phyloP scores from a whole-genome alignment of 345 rosid species.

The Trapa bicornis region DNA sequence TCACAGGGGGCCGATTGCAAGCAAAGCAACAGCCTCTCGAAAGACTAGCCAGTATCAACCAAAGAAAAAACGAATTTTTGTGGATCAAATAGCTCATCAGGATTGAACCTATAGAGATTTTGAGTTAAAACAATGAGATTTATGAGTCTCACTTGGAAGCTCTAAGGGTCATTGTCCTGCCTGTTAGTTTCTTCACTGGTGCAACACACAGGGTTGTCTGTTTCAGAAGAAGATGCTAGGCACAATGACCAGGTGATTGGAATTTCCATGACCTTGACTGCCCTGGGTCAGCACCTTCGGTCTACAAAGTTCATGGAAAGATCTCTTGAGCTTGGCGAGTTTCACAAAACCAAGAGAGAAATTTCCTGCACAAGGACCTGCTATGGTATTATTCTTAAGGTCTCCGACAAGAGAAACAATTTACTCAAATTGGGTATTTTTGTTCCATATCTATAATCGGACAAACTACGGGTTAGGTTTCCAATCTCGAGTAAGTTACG shows the following conservation, averaged over 20 bases:
- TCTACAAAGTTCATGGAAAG: slow-evolving; percentile 42
- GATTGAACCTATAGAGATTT: not conserved
- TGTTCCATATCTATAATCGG: too few species aligned
- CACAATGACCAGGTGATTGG: slow-evolving; percentile 60
- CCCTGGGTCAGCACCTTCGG: slow-evolving; percentile 24
- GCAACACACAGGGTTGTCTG: slow-evolving; percentile 1
- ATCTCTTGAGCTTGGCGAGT: slow-evolving; percentile 57
- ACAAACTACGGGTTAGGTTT: too few species aligned
- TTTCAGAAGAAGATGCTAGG: slow-evolving; percentile 15
- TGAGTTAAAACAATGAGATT: not conserved
- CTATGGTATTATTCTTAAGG: too few species aligned
- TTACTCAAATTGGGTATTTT: too few species aligned
- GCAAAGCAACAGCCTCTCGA: slow-evolving; percentile 42
- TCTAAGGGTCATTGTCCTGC: not conserved
- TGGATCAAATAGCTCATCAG: slow-evolving; percentile 1
- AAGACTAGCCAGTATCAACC: slow-evolving; percentile 43
- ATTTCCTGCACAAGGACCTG: too few species aligned
- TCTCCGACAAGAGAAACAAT: too few species aligned
- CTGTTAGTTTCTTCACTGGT: slow-evolving; percentile 3
- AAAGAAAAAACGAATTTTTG: slow-evolving; percentile 32
- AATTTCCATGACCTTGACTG: slow-evolving; percentile 22
- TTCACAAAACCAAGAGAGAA: slow-evolving; percentile 62
- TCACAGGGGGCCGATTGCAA: slow-evolving; percentile 60
- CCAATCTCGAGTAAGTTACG: too few species aligned
- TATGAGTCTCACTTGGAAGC: not conserved